Base-by-base conservation (phyloP, 805 yeast genomes). In the Wickerhamomyces canadensis region DNA sequence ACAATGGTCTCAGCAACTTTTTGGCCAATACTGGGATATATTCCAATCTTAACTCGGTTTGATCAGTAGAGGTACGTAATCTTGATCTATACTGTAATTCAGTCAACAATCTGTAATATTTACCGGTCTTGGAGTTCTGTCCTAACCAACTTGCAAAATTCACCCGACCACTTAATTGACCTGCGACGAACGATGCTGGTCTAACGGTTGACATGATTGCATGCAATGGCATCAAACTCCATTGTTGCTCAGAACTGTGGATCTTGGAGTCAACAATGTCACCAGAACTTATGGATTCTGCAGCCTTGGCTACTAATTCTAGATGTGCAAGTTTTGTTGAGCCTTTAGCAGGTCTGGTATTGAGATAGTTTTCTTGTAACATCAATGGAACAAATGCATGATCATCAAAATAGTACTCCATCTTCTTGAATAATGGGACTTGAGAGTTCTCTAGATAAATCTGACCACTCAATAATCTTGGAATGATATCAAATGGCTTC, bases 361-460 rank as follows among this genome's bases (percentile, higher is more conserved):
- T 63, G 34, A 86, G 60, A 57, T 93, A 93, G 62, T 93, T 93
- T 58, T 93, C 98, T 55, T 91, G 97, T 36, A 93, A 75, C 98
- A 93, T 91, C 43, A 91, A 68, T 5, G 98, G 98, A 2, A 95
- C 80, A 57, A 93, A 83, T 55, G 88, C 96, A 61, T 86, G 84
- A 61, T 93, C 98, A 60, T 87, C 88, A 67, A 93, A 93, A 56
- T 88, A 93, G 36, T 87, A 70, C 50, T 84, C 91, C 52, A 91
- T 80, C 55, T 87, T 84, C 45, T 87, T 95, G 58, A 80, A 83
- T 44, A 91, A 58, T 3, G 79, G 68, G 40, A 74, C 70, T n/a
- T 64, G 60, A 3, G 74, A 63, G 47, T 61, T 64, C 15, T 67
- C 72, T 38, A 78, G 66, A 58, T 78, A 84, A 13, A 76, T 68